Conservation (phyloP, 2,329 filamentous ascomycete species). For the Periconia sp. region DNA sequence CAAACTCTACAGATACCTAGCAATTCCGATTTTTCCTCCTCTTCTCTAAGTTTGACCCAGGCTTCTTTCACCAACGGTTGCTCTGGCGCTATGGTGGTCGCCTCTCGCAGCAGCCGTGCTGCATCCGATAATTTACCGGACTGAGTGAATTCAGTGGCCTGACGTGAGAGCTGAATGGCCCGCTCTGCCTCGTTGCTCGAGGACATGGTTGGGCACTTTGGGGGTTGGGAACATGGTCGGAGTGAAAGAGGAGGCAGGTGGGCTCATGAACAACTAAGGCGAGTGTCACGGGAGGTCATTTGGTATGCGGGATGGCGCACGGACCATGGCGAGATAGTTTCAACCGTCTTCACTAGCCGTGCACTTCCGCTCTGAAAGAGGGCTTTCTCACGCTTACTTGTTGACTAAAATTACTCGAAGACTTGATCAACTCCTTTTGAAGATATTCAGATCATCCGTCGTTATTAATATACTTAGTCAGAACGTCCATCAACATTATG, state of each 20-base stretch:
- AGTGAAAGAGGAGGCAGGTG: slow-evolving; percentile 9
- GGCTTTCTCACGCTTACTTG: neutral
- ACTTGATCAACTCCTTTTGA: neutral
- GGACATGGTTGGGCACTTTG: slow-evolving; percentile 28
- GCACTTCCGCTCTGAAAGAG: neutral
- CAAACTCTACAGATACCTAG: slow-evolving; percentile 42
- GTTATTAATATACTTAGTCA: slow-evolving; percentile 35
- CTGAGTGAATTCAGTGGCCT: slow-evolving; percentile 32
- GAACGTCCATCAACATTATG: slow-evolving; percentile 10
- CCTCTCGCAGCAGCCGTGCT: slow-evolving; percentile 51
- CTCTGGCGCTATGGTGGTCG: slow-evolving; percentile 50
- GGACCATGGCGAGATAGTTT: slow-evolving; percentile 16
- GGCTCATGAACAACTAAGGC: slow-evolving; percentile 8
- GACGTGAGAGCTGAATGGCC: slow-evolving; percentile 37
- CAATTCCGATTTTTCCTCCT: slow-evolving; percentile 44
- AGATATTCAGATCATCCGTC: slow-evolving; percentile 14
- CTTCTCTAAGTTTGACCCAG: slow-evolving; percentile 48
- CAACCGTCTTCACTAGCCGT: neutral
- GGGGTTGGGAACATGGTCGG: slow-evolving; percentile 20
- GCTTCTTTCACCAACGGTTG: slow-evolving; percentile 49
- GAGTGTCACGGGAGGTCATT: slow-evolving; percentile 26
- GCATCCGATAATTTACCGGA: slow-evolving; percentile 47
- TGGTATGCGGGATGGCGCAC: slow-evolving; percentile 21
- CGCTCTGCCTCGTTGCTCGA: slow-evolving; percentile 34
- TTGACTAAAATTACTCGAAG: neutral